These are phyloP conservation scores for Diaporthe velutina DNA, from an alignment of 2,329 filamentous ascomycete genomes.

Conservation along the genomic window DNA sequence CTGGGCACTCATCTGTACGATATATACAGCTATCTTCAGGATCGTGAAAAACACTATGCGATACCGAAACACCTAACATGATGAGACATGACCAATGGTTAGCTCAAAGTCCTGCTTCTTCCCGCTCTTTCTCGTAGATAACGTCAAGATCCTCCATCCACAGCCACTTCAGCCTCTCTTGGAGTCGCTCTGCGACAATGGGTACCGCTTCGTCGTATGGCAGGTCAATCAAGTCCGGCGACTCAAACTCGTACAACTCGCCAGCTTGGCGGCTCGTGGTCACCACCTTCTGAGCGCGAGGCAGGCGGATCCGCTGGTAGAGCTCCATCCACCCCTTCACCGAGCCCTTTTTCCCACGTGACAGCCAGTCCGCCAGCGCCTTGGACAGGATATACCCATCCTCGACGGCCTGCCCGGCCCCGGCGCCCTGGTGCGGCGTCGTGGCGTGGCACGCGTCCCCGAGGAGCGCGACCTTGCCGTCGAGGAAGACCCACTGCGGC, in stretches of 20 bases:
- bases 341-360: not conserved
- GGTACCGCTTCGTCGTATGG: constrained; percentile 52
- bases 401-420: constrained; percentile 42
- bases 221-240: constrained; percentile 49
- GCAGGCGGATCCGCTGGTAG: constrained; percentile 48
- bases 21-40: too few species aligned
- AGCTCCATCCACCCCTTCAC: constrained; percentile 42
- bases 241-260: constrained; percentile 47
- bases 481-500: constrained; percentile 41
- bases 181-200: constrained; percentile 46
- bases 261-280: constrained; percentile 48
- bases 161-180: constrained; percentile 49
- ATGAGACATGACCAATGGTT: not conserved
- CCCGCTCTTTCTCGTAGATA: constrained; percentile 38
- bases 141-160: constrained; percentile 50
- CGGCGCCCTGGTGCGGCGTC: constrained; percentile 41
- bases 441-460: constrained; percentile 38
- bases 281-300: constrained; percentile 49
- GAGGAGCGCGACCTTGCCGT: constrained; percentile 33
- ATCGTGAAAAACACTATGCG: not conserved
- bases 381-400: constrained; percentile 41
- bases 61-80: too few species aligned
- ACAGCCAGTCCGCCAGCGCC: constrained; percentile 34
- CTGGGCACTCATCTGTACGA: too few species aligned
- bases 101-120: constrained; percentile 13